A percentile compares a stretch with the other conserved stretches of the same genome.
Conservation (phyloP, 2,329 filamentous ascomycete species). For the Cyclaneusma minus region DNA sequence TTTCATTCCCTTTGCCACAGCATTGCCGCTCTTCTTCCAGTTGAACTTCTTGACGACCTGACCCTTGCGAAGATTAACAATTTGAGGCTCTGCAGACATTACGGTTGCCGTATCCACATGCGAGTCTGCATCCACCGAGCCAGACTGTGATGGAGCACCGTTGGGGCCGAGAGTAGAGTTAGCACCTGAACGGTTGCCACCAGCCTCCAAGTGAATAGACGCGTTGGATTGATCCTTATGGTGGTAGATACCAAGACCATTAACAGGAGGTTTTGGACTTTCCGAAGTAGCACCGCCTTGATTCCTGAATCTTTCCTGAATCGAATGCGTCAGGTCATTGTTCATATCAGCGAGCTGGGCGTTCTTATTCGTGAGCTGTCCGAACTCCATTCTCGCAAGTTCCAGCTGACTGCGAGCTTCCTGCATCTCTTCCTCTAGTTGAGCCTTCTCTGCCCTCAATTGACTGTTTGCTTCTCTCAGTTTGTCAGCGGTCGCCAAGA, state of each 20-base stretch:
- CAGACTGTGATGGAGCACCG: slow-evolving; percentile 18
- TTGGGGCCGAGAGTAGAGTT: slow-evolving; percentile 6
- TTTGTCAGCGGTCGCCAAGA: no score
- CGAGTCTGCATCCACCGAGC: slow-evolving; percentile 18
- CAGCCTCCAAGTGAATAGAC: slow-evolving; percentile 18
- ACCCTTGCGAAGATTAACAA: slow-evolving; percentile 88
- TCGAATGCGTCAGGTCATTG: slow-evolving; percentile 85
- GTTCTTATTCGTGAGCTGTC: slow-evolving; percentile 88
- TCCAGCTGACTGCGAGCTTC: slow-evolving; percentile 75
- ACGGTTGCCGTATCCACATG: slow-evolving; percentile 17
- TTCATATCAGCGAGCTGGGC: slow-evolving; percentile 89
- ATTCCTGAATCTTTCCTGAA: slow-evolving; percentile 82
- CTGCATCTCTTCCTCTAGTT: slow-evolving; percentile 71
- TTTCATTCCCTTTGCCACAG: slow-evolving; percentile 88
- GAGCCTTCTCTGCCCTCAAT: slow-evolving; percentile 75
- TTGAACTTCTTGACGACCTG: slow-evolving; percentile 86
- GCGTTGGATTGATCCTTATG: slow-evolving; percentile 33
- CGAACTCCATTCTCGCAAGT: slow-evolving; percentile 86
- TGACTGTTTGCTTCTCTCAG: no score
- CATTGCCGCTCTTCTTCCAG: slow-evolving; percentile 95
- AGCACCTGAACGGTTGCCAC: neutral
- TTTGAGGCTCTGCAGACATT: slow-evolving; percentile 56
- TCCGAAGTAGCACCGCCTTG: slow-evolving; percentile 38
- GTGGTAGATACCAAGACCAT: slow-evolving; percentile 49
- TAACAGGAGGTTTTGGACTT: slow-evolving; percentile 25